Evolutionary conservation across 2,329 filamentous ascomycete genomes (phyloP).

Genomic region (Fusarium dlaminii): DNA sequence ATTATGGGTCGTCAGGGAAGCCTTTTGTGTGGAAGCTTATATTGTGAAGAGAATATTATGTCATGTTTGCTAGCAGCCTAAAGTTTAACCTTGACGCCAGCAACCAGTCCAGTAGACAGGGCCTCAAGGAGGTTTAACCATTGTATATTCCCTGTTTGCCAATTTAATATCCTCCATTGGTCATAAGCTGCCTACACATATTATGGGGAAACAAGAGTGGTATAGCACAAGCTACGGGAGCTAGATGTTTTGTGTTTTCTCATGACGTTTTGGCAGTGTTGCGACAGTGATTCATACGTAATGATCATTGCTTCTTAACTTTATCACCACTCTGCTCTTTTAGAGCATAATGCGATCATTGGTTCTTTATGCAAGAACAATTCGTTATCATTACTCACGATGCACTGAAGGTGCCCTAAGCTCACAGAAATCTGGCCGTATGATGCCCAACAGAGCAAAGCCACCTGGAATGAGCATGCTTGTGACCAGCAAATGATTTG

Average conservation of each 20-base stretch:
- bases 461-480: not conserved
- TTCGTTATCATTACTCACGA: not conserved
- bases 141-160: no score
- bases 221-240: not conserved
- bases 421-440: not conserved
- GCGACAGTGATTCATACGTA: not conserved
- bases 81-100: no score
- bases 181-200: no score
- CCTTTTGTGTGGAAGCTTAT: no score
- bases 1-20: no score
- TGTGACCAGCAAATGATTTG: not conserved
- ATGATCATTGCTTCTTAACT: no score
- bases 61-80: no score
- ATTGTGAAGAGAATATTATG: no score
- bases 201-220: not conserved
- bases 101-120: no score
- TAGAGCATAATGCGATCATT: not conserved
- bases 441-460: not conserved
- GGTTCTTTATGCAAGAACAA: not conserved
- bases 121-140: no score
- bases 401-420: not conserved
- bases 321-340: not conserved
- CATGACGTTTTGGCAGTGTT: not conserved
- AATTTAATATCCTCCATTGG: no score
- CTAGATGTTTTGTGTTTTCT: not conserved